phyloP scores from a whole-genome alignment of 192 early-diverging fungal species.

The Backusella macrospora region DNA sequence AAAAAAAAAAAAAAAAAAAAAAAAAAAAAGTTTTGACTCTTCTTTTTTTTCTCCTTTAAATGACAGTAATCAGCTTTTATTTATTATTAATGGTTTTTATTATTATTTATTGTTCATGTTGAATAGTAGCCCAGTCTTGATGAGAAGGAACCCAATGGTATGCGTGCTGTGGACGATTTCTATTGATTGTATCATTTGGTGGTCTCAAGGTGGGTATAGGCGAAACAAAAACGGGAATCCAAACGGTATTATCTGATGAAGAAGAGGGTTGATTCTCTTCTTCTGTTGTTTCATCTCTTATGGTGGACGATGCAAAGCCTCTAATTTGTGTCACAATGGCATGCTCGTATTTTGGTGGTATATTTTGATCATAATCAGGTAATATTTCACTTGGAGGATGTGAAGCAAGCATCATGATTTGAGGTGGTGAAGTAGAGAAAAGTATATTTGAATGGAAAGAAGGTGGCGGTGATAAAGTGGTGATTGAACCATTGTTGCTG shows the following conservation, averaged over 20 bases:
- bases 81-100: background rate
- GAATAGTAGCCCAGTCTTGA: slow-evolving; percentile 13
- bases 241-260: background rate
- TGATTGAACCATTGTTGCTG: background rate
- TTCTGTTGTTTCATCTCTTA: too few relatives aligned
- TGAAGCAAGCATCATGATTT: background rate
- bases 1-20: too few relatives aligned
- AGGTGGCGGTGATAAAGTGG: background rate
- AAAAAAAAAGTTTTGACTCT: background rate
- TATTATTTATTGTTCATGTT: slow-evolving; percentile 7
- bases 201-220: background rate
- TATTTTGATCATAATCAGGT: background rate
- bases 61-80: background rate
- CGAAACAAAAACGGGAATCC: slow-evolving; percentile 10
- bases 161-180: background rate
- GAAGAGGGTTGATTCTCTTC: background rate
- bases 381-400: background rate
- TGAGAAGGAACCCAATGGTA: background rate
- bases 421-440: background rate
- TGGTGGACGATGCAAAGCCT: background rate
- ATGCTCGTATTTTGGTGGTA: background rate
- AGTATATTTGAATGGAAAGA: background rate
- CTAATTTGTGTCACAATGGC: slow-evolving; percentile 3
- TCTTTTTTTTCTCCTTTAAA: background rate
- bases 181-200: background rate